Conservation (phyloP, 2,329 filamentous ascomycete genomes). For the Raffaelea arxii region DNA sequence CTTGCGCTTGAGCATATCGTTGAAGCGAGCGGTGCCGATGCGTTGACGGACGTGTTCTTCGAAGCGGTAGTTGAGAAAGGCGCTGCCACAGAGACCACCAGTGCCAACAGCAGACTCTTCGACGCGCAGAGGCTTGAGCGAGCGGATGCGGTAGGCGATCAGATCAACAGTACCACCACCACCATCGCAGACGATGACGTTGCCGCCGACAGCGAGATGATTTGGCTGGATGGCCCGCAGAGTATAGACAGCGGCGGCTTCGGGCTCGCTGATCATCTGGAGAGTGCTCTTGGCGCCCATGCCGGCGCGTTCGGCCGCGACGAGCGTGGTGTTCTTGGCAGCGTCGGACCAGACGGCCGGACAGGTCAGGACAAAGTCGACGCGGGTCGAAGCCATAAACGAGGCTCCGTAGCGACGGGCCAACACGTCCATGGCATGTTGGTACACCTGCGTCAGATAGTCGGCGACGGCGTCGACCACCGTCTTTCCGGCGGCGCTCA, state of each 20-base stretch:
- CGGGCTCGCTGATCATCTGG: conserved; percentile 72
- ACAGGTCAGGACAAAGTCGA: conserved; percentile 72
- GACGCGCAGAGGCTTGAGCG: conserved; percentile 59
- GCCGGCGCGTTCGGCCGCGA: conserved; percentile 67
- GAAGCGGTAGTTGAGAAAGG: conserved; percentile 72
- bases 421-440: conserved; percentile 70
- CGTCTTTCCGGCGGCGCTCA: conserved; percentile 65
- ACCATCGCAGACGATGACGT: conserved; percentile 54
- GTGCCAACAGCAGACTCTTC: conserved; percentile 74
- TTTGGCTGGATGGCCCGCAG: conserved; percentile 72
- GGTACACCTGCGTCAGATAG: conserved; percentile 66
- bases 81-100: conserved; percentile 67
- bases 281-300: conserved; percentile 64
- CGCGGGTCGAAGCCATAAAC: conserved; percentile 66
- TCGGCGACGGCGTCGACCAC: conserved; percentile 72
- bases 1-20: conserved; percentile 69
- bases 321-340: conserved; percentile 73
- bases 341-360: conserved; percentile 79
- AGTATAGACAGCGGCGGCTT: conserved; percentile 71
- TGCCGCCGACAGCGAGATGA: conserved; percentile 58
- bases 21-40: conserved; percentile 57
- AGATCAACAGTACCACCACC: conserved; percentile 61
- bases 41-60: conserved; percentile 64
- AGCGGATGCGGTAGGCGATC: conserved; percentile 74
- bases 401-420: conserved; percentile 65